Evolutionary conservation across 1,284 basidiomycete species (phyloP).

Genomic region (Puccinia hordei): DNA sequence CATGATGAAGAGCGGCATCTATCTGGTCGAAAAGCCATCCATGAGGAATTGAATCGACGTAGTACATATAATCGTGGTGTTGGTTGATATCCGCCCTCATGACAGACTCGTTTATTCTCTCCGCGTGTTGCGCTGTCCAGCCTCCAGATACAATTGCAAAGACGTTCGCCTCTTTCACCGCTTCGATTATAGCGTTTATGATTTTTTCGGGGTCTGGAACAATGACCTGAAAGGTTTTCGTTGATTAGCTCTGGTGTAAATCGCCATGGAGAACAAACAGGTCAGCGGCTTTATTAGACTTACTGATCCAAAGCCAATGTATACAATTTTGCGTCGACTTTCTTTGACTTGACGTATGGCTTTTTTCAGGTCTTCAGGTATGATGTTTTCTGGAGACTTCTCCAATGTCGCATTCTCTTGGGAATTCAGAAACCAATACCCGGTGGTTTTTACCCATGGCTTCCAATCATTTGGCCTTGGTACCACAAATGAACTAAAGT

Average conservation of each 20-base stretch:
- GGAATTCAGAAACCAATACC: conserved; percentile 92
- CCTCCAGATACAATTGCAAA: conserved; percentile 89
- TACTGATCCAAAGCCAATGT: conserved; percentile 91
- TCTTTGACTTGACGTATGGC: conserved; percentile 79
- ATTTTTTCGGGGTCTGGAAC: conserved; percentile 89
- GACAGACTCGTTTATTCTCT: conserved; percentile 46
- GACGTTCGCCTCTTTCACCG: conserved; percentile 65
- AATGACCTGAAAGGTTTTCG: conserved; percentile 65
- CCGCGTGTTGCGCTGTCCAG: conserved; percentile 85
- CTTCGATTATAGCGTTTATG: conserved; percentile 85
- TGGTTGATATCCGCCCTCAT: conserved; percentile 60
- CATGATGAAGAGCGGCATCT: conserved; percentile 86
- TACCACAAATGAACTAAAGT: conserved; percentile 74
- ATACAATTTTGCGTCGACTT: conserved; percentile 83
- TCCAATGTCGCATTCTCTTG: conserved; percentile 72
- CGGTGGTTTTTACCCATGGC: conserved; percentile 93
- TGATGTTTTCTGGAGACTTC: conserved; percentile 73
- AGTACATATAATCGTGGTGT: conserved; percentile 76
- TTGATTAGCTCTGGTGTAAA: background rate
- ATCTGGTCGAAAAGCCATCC: conserved; percentile 94
- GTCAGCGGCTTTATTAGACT: background rate
- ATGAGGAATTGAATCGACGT: conserved; percentile 85
- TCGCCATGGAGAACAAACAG: background rate
- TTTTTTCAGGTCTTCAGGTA: conserved; percentile 73
- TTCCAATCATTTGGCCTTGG: conserved; percentile 94